Base-by-base conservation (phyloP, 2,329 filamentous ascomycete species). In the Neofusicoccum laricinum region DNA sequence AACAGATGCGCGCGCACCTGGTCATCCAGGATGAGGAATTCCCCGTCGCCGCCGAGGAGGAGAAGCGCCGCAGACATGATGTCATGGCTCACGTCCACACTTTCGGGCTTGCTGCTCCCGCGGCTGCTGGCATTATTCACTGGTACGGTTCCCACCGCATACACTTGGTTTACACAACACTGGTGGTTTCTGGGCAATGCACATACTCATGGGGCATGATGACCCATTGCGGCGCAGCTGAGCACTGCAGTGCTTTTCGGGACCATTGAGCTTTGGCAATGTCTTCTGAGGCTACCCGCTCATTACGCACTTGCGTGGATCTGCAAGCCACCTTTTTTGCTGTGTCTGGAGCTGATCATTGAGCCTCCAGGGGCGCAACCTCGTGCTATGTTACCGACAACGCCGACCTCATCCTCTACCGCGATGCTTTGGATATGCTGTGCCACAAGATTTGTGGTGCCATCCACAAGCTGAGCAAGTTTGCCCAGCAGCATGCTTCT, bases 91-190 rank as follows among this genome's bases (percentile, higher is more conserved):
- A 83, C 68, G 89, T 94, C 53, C 87, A 92, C 69, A 88, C 90
- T 14, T 94, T 89, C 75, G 92, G 90, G 3, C 78, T 84, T 68
- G 87, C 84, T 66, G 90, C 90, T 3, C 91, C 91, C 0, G 89
- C 86, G 38, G 92, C 92, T 10, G 91, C 90, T 14, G 91, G 91
- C 38, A 90, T 95, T 70, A 94, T 97, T 66, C 93, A 97, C 76
- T 87, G 85, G 76, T 64, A 61, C 14, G 48, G n/a, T n/a, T n/a
- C 4, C 2, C 30, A 30, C 57, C 43, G 19, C 14, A 43, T 15
- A 4, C 40, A 3, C 12, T 5, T 15, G 7, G 90, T 89, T 68
- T 5, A 14, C 32, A 40, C 17, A 36, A 19, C 15, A 58, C 7
- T 30, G 19, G 19, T 34, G 58, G 34, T 48, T 15, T 21, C 14